A percentile compares a stretch with the other conserved stretches of the same genome.
Evolutionary conservation across 192 early-diverging fungal species (phyloP).

Genomic region (Backusella psychrophila): DNA sequence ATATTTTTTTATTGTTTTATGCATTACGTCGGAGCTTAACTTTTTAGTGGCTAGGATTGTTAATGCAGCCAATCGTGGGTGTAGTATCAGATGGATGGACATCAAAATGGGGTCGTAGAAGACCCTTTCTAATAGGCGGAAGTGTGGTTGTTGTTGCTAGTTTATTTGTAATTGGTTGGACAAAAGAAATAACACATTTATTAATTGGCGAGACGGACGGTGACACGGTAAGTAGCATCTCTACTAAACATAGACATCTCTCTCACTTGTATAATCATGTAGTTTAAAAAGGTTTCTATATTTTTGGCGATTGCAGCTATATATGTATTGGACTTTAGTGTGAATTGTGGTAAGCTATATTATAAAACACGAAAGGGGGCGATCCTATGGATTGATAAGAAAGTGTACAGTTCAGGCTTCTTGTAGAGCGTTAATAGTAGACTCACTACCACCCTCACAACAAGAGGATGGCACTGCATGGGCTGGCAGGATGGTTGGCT

Average conservation of each 20-base stretch:
- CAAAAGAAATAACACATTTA: slow-evolving; percentile 61
- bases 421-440: slow-evolving; percentile 85
- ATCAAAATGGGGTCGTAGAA: slow-evolving; percentile 67
- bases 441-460: slow-evolving; percentile 73
- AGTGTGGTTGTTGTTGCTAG: slow-evolving; percentile 59
- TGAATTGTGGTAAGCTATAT: slow-evolving; percentile 66
- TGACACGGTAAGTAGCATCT: slow-evolving; percentile 25
- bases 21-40: background rate
- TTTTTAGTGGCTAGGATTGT: slow-evolving; percentile 43
- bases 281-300: slow-evolving; percentile 45
- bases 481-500: slow-evolving; percentile 83
- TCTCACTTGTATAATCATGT: background rate
- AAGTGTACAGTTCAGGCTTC: slow-evolving; percentile 69
- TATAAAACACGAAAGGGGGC: background rate
- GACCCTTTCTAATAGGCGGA: slow-evolving; percentile 86
- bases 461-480: slow-evolving; percentile 86
- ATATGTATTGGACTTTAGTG: slow-evolving; percentile 90
- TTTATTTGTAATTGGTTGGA: slow-evolving; percentile 75
- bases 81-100: slow-evolving; percentile 79
- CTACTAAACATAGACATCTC: background rate
- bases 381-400: background rate
- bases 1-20: background rate
- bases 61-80: slow-evolving; percentile 85
- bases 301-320: slow-evolving; percentile 76
- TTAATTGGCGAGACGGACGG: slow-evolving; percentile 29